phyloP scores from a whole-genome alignment of 345 rosid species.

The Erysimum cheiranthoides region DNA sequence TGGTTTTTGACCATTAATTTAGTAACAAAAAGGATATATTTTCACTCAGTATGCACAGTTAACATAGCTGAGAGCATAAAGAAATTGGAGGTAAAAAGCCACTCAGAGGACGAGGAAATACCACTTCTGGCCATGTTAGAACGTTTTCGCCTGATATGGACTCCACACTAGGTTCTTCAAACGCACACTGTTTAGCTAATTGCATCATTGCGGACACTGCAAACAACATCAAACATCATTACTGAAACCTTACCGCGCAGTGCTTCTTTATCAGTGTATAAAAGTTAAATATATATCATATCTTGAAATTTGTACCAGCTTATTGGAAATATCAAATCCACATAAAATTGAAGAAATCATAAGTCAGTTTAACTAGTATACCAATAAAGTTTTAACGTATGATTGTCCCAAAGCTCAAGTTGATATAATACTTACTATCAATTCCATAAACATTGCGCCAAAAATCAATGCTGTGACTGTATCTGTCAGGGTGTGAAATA shows the following conservation, averaged over 20 bases:
- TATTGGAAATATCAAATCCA: slow-evolving; percentile 23
- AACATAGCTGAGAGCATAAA: slow-evolving; percentile 19
- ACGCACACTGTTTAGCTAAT: slow-evolving; percentile 92
- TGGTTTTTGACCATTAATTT: slow-evolving; percentile 29
- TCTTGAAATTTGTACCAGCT: slow-evolving; percentile 6
- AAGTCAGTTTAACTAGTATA: slow-evolving; percentile 17
- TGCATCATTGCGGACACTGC: slow-evolving; percentile 99
- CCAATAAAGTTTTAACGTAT: neutral
- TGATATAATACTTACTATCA: slow-evolving; percentile 75
- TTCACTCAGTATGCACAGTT: slow-evolving; percentile 13
- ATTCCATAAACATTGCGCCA: slow-evolving; percentile 99
- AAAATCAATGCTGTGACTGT: slow-evolving; percentile 87
- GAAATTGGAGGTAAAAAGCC: slow-evolving; percentile 9
- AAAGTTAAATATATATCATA: slow-evolving; percentile 11
- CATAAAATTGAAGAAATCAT: neutral
- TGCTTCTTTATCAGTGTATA: slow-evolving; percentile 3
- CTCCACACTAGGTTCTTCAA: slow-evolving; percentile 96
- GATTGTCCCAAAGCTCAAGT: slow-evolving; percentile 19
- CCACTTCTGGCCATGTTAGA: slow-evolving; percentile 95
- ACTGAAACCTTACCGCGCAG: slow-evolving; percentile 9
- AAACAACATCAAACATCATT: slow-evolving; percentile 43
- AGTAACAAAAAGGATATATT: neutral
- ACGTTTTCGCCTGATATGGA: slow-evolving; percentile 87
- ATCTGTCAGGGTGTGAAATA: slow-evolving; percentile 91
- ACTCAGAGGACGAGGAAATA: slow-evolving; percentile 49